These are phyloP conservation scores for Salvia sclarea DNA, from an alignment of 305 asterid species.

Conservation along the genomic window DNA sequence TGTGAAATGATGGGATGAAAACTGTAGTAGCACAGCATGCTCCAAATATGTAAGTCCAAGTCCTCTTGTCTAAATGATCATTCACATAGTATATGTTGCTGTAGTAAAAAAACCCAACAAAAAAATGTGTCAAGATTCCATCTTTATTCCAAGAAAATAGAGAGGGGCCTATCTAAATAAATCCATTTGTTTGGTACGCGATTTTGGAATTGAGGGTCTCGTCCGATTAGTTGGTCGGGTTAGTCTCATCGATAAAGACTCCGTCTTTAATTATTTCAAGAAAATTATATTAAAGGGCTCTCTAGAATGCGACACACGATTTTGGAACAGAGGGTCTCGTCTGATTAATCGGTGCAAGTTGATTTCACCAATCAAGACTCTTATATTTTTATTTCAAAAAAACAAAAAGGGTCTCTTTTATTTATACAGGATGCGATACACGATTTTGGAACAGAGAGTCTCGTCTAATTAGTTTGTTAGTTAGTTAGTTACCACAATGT, in stretches of 20 bases:
- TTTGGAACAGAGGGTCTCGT: too few species aligned
- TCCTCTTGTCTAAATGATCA: conserved; percentile 93
- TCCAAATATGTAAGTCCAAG: conserved; percentile 97
- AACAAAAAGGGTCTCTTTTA: too few species aligned
- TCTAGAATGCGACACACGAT: too few species aligned
- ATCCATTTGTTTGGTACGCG: not conserved
- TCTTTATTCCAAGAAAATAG: not conserved
- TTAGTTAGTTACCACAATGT: too few species aligned
- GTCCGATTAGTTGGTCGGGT: not conserved
- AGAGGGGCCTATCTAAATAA: not conserved
- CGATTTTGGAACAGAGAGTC: not conserved
- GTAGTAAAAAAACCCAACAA: conserved; percentile 23
- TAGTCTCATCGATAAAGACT: too few species aligned
- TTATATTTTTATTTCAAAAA: too few species aligned
- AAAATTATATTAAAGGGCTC: too few species aligned
- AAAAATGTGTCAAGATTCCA: conserved; percentile 1
- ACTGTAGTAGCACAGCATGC: conserved; percentile 97
- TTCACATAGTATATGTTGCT: conserved; percentile 89
- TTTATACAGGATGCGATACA: too few species aligned
- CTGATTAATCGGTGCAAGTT: too few species aligned
- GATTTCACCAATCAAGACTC: too few species aligned
- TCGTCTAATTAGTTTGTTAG: not conserved
- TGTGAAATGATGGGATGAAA: conserved; percentile 90
- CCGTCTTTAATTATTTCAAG: too few species aligned
- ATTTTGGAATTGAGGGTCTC: not conserved